phyloP scores from a whole-genome alignment of 2,329 filamentous ascomycete genomes.

The Fusarium sp. region DNA sequence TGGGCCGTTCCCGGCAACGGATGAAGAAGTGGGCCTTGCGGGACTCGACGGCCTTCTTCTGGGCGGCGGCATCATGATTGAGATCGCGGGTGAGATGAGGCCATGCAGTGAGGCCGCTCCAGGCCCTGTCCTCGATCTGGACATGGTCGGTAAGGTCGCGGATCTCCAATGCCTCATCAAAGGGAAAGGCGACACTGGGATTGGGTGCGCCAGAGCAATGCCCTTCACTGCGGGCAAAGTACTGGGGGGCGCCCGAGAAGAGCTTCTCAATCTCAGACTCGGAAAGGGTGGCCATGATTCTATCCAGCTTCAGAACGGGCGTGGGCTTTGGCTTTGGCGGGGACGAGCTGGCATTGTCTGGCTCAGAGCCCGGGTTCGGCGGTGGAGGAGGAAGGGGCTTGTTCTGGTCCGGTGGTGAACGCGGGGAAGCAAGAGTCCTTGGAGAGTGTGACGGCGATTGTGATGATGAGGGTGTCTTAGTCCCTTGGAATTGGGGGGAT shows the following conservation, averaged over 20 bases:
- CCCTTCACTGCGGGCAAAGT: conserved; percentile 70
- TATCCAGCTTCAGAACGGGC: conserved; percentile 62
- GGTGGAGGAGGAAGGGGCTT: conserved; percentile 67
- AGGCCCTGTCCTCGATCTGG: conserved; percentile 71
- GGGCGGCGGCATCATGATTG: conserved; percentile 57
- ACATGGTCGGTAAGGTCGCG: conserved; percentile 73
- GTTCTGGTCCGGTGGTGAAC: conserved; percentile 59
- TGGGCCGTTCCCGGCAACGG: conserved; percentile 70
- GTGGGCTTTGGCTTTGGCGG: conserved; percentile 47
- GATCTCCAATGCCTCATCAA: conserved; percentile 70
- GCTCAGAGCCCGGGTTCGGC: conserved; percentile 54
- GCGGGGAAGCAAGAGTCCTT: conserved; percentile 45
- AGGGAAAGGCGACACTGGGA: conserved; percentile 74
- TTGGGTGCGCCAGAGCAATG: conserved; percentile 69
- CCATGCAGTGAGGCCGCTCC: conserved; percentile 71
- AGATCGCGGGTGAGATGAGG: conserved; percentile 67
- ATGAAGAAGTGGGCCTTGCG: conserved; percentile 68
- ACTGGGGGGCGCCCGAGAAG: conserved; percentile 81
- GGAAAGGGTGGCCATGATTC: conserved; percentile 69
- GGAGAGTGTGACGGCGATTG: conserved; percentile 40
- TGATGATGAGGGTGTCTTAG: conserved; percentile 35
- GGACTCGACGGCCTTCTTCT: conserved; percentile 55
- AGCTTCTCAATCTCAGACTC: conserved; percentile 73
- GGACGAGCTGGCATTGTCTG: conserved; percentile 34
- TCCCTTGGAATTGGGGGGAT: conserved; percentile 9